A percentile compares a stretch with the other conserved stretches of the same genome.
Evolutionary conservation across 257 asterid species (phyloP).

Genomic region (Salvia rosmarinus): DNA sequence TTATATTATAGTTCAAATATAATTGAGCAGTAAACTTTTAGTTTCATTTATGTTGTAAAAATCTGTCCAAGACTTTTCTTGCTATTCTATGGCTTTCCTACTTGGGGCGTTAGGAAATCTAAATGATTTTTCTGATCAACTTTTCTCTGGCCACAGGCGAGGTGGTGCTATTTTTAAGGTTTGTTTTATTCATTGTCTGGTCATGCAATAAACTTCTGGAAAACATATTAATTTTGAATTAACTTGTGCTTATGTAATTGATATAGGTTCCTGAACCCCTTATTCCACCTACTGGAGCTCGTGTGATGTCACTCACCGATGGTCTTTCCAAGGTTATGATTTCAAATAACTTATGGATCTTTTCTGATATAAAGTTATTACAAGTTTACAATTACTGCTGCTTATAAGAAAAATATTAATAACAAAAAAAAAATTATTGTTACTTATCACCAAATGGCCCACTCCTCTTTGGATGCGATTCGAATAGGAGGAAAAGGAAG

Average conservation of each 20-base stretch:
- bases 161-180: slow-evolving; percentile 95
- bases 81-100: slow-evolving; percentile 29
- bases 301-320: slow-evolving; percentile 98
- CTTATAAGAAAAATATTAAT: background rate
- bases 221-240: slow-evolving; percentile 28
- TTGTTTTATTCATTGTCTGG: slow-evolving; percentile 38
- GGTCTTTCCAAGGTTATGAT: slow-evolving; percentile 89
- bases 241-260: slow-evolving; percentile 32
- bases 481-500: too few species aligned
- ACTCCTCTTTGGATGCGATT: too few species aligned
- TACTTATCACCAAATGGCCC: too few species aligned
- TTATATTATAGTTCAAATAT: slow-evolving; percentile 14
- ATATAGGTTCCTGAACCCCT: slow-evolving; percentile 93
- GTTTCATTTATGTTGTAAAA: slow-evolving; percentile 24
- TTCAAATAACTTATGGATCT: slow-evolving; percentile 21
- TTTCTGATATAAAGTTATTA: slow-evolving; percentile 20
- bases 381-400: slow-evolving; percentile 18
- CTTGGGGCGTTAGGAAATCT: slow-evolving; percentile 39
- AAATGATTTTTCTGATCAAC: slow-evolving; percentile 42
- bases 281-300: slow-evolving; percentile 98
- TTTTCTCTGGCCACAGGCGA: slow-evolving; percentile 59
- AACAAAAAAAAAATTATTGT: too few species aligned
- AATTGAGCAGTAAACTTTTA: slow-evolving; percentile 6
- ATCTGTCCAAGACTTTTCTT: slow-evolving; percentile 34
- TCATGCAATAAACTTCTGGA: slow-evolving; percentile 27